These are phyloP conservation scores for Aspergillus nomiae DNA, from an alignment of 2,329 filamentous ascomycete genomes.

Conservation along the genomic window DNA sequence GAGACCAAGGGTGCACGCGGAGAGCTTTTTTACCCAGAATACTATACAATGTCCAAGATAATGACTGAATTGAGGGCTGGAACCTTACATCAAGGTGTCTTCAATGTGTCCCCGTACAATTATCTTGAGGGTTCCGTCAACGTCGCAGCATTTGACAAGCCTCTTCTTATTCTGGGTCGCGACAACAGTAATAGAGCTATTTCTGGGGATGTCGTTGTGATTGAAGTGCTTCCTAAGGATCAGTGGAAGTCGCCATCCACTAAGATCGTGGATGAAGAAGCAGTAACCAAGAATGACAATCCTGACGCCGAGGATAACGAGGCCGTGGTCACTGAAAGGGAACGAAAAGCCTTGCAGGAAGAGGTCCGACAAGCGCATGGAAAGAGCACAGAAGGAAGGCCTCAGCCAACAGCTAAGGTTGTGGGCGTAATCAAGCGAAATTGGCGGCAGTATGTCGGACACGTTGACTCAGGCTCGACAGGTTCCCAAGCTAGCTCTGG, in stretches of 20 bases:
- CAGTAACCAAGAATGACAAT: constrained; percentile 89
- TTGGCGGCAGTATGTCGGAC: constrained; percentile 97
- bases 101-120: constrained; percentile 97
- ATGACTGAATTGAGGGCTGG: constrained; percentile 90
- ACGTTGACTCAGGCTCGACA: constrained; percentile 85
- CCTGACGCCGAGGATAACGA: constrained; percentile 76
- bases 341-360: constrained; percentile 83
- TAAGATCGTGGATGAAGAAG: constrained; percentile 93
- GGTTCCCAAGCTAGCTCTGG: constrained; percentile 73
- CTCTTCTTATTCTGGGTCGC: constrained; percentile 82
- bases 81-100: constrained; percentile 88
- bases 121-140: constrained; percentile 93
- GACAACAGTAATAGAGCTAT: constrained; percentile 96
- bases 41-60: constrained; percentile 86
- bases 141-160: constrained; percentile 85
- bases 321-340: constrained; percentile 82
- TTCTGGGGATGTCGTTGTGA: constrained; percentile 87
- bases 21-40: constrained; percentile 82
- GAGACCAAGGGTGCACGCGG: constrained; percentile 65
- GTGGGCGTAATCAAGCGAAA: constrained; percentile 93
- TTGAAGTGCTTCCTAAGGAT: constrained; percentile 88
- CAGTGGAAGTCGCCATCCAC: constrained; percentile 97
- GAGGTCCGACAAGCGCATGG: constrained; percentile 85
- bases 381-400: constrained; percentile 71
- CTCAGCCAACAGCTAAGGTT: constrained; percentile 88